Base-by-base conservation (phyloP, 1,284 basidiomycete genomes). In the Termitomyces sp. region DNA sequence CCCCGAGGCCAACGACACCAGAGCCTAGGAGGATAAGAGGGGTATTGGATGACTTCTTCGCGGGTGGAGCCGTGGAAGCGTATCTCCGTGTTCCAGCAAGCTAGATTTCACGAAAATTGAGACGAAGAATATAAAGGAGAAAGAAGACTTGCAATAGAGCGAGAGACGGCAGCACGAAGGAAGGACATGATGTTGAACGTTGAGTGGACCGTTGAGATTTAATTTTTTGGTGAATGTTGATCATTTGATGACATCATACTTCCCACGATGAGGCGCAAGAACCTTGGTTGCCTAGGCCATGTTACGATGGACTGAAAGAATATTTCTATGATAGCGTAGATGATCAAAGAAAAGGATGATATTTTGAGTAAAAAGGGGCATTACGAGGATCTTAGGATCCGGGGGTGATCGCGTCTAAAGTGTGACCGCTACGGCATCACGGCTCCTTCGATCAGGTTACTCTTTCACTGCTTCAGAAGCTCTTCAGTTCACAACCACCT, bases 11-110 rank as follows among this genome's bases (percentile, higher is more conserved):
- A 18, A 66, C 72, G 3, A 75, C 62, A 49, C 81, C 81, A 4
- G 72, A 73, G 52, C 76, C 77, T 28, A 78, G 65, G 38, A 88
- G 64, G 56, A 74, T 74, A 53, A 76, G 62, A 1, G 78, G 72
- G 41, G 78, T 64, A 64, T 78, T 81, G 40, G 76, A 77, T n/a
- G 72, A 60, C 59, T 75, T 76, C 49, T 73, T 72, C 43, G 72
- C 58, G 49, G 72, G 63, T 10, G 79, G 74, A 18, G 73, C 60
- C 19, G 76, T 73, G 1, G 82, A 79, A 26, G 81, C 71, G 63
- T 80, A 79, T 33, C 68, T 59, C 49, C 78, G 75, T 19, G 66
- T 59, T 45, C 63, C 62, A 46, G 65, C 58, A 50, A 60, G 54
- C 72, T 71, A 57, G n/a, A 43, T 8, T 40, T 39, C 19, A 21